Conservation (phyloP, 768 basidiomycete species). For the Lactarius tabidus region DNA sequence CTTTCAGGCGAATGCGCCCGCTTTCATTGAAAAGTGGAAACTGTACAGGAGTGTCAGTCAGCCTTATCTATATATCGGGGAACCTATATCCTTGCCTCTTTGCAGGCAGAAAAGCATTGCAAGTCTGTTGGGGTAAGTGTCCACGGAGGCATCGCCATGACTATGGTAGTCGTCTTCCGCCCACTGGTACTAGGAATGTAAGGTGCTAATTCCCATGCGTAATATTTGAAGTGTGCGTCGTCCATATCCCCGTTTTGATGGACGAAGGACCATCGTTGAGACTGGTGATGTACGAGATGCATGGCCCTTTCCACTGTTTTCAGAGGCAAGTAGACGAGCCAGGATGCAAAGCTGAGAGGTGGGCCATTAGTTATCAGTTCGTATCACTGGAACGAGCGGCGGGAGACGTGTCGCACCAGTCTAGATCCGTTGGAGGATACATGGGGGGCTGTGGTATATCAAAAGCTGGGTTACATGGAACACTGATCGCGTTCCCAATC, state of each 20-base stretch:
- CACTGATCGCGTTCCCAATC: constrained; percentile 10
- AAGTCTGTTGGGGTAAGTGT: constrained; percentile 17
- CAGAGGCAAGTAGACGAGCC: constrained; percentile 21
- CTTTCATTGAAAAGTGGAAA: constrained; percentile 16
- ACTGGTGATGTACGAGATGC: constrained; percentile 20
- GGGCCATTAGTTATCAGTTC: not conserved
- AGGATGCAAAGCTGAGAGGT: constrained; percentile 13
- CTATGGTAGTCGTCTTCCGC: constrained; percentile 14
- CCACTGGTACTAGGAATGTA: not conserved
- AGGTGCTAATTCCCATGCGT: constrained; percentile 18
- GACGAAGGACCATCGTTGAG: constrained; percentile 16
- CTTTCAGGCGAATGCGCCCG: constrained; percentile 2
- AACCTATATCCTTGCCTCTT: constrained; percentile 8
- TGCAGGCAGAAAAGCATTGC: constrained; percentile 20
- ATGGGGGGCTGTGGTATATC: constrained; percentile 20
- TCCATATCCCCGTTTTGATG: constrained; percentile 21
- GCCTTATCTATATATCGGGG: not conserved
- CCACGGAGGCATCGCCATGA: constrained; percentile 25
- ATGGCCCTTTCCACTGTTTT: constrained; percentile 18
- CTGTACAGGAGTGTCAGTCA: constrained; percentile 7
- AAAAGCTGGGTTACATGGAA: constrained; percentile 21
- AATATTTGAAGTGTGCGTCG: constrained; percentile 10
- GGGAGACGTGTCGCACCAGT: constrained; percentile 7
- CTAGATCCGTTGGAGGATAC: constrained; percentile 15
- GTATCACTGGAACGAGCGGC: not conserved